Base-by-base conservation (phyloP, 1,139 yeast genomes). In the Wickerhamiella pararugosa region DNA sequence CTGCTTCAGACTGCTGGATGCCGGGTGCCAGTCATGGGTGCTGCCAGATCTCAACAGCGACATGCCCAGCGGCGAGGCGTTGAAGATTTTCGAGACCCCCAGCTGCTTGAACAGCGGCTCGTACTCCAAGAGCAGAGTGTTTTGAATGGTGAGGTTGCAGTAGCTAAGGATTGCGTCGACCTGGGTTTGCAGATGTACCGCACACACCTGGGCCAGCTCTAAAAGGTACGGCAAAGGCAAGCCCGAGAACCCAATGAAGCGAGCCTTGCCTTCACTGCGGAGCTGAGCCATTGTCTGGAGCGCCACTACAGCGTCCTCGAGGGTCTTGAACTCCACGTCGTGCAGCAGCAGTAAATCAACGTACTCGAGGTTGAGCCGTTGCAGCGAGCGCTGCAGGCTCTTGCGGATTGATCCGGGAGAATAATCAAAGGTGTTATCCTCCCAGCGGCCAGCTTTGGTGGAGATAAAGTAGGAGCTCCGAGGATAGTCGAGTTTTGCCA, bases 31-130 rank as follows among this genome's bases (percentile, higher is more conserved):
- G 1, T 67, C 55, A 49, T 73, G 80, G 1, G 95, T 81, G 26
- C 67, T 64, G 26, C 68, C 75, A 0, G 79, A 70, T 48, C 94
- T 69, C 45, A 87, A 65, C 45, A 87, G 61, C 2, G 95, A 82
- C 97, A 87, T 87, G 46, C 90, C 76, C 49, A 87, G 66, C 36
- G 92, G 86, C 0, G 94, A 81, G 1, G 92, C 96, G 55, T 82
- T 83, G 57, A 79, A 60, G 25, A 87, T 60, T 47, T 67, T 61
- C 47, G 68, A 65, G 25, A 87, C 64, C 1, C 75, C 73, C 27
- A 82, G 74, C 1, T 73, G 74, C 40, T 68, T 58, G 51, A 84
- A 75, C 42, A 62, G 63, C 5, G 68, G 66, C 47, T 69, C 66
- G 51, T 70, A 71, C 0, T 70, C 63, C 32, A 67, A 64, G 39